Evolutionary conservation across 2,329 filamentous ascomycete genomes (phyloP).

Genomic region (Colletotrichum lentis): DNA sequence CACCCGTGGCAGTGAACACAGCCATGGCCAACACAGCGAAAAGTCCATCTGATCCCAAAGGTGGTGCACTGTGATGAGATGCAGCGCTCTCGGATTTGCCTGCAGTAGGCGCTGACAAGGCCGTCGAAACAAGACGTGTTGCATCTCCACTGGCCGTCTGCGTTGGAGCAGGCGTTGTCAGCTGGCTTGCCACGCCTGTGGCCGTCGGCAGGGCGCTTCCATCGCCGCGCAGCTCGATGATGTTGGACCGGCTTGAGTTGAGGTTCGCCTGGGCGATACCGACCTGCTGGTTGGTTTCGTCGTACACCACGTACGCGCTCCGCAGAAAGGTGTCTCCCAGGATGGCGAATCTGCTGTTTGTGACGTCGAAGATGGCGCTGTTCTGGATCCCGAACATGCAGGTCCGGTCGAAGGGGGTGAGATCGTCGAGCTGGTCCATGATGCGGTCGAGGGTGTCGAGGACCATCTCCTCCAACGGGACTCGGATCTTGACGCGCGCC

Average conservation of each 20-base stretch:
- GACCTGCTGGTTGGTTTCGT: constrained; percentile 75
- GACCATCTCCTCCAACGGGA: constrained; percentile 67
- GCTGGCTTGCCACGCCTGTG: constrained; percentile 50
- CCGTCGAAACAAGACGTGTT: background rate
- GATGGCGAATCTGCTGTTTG: constrained; percentile 64
- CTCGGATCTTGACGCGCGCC: constrained; percentile 56
- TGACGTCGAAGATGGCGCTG: constrained; percentile 71
- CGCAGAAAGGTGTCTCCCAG: constrained; percentile 76
- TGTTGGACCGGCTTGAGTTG: constrained; percentile 53
- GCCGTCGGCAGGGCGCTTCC: constrained; percentile 53
- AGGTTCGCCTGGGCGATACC: constrained; percentile 67
- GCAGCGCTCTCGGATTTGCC: constrained; percentile 20
- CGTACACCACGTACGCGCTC: constrained; percentile 79
- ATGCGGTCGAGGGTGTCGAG: constrained; percentile 48
- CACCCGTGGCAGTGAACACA: constrained; percentile 11
- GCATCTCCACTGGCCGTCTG: constrained; percentile 2
- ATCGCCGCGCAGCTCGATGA: constrained; percentile 56
- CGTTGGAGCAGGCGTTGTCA: constrained; percentile 7
- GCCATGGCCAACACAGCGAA: background rate
- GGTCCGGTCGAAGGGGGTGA: constrained; percentile 51
- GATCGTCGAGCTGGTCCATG: constrained; percentile 49
- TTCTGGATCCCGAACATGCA: constrained; percentile 64
- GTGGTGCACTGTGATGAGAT: background rate
- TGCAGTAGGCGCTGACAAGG: constrained; percentile 10
- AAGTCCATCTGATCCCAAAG: background rate